phyloP scores from a whole-genome alignment of 31 red algal species.

The Odonthalia washingtoniensis region DNA sequence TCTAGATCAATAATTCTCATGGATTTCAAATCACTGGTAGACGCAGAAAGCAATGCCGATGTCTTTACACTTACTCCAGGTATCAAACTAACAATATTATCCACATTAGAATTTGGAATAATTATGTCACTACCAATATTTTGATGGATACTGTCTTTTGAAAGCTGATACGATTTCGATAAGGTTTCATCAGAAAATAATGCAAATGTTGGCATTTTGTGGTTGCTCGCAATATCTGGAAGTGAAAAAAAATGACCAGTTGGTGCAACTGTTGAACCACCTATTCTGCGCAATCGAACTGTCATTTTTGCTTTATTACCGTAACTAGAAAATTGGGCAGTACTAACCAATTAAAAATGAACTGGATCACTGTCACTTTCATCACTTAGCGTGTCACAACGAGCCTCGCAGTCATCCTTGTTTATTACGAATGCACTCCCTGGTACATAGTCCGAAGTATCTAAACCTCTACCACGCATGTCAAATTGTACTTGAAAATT shows the following conservation, averaged over 20 bases:
- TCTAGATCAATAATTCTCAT: not conserved
- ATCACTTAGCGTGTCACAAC: not conserved
- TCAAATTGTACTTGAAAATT: not conserved
- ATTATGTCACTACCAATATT: not conserved
- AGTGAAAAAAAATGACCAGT: not conserved
- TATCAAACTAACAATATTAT: not conserved
- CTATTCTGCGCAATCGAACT: not conserved
- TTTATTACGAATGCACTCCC: slow-evolving; percentile 6
- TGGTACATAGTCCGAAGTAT: not conserved
- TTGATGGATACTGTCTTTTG: not conserved
- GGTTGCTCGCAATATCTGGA: not conserved
- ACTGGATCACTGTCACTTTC: not conserved
- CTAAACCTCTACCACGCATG: not conserved
- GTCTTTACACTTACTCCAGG: slow-evolving; percentile 5
- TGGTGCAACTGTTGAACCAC: not conserved
- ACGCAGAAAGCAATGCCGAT: not conserved
- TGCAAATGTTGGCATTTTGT: not conserved
- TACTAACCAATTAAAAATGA: not conserved
- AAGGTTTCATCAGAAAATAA: not conserved
- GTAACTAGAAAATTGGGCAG: not conserved
- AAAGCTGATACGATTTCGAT: not conserved
- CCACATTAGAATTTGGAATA: not conserved
- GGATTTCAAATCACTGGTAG: not conserved
- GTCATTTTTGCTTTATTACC: not conserved
- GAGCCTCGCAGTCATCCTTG: not conserved